Evolutionary conservation across 2,329 filamentous ascomycete species (phyloP), one percentile per base, ranked within the genome.

Genomic region (Cytospora chrysosperma): DNA sequence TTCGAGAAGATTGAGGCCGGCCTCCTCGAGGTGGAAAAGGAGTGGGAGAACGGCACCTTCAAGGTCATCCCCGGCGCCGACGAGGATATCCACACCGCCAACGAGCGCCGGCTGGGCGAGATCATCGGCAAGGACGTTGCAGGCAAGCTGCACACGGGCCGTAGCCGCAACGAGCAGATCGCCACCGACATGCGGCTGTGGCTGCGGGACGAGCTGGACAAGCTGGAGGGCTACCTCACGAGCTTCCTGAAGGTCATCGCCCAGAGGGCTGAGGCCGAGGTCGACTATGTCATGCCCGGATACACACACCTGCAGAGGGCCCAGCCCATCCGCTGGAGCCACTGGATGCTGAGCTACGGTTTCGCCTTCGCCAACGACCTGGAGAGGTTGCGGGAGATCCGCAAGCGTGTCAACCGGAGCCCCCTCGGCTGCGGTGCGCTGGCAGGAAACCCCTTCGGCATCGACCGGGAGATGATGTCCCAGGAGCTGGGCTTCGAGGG

Each of bases 141-240:
- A 0, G 92, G 93, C 27, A 97, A 97, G 80, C 85, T 97, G 63
- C 93, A 97, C 77, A 97, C 93, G 3, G 89, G 89, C 51, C 88
- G 93, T 59, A 93, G 89, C 75, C 85, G 93, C 70, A 97, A 97
- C 72, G 93, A 97, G 77, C 93, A 97, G 78, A 87, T 96, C 62
- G 92, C 88, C 55, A 93, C 89, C 26, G 92, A 96, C 72, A 94
- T 97, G 90, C 88, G 92, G 66, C 81, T 97, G 75, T 97, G 92
- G 92, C 78, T 96, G 67, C 84, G 92, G 51, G 88, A 93, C 68
- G 84, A 90, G 78, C 79, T 97, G 63, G 83, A 82, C 62, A 81
- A 81, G 67, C 85, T 96, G 58, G 91, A 96, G 70, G 75, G 70
- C 40, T 86, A 88, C 70, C 81, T 97, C 5, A 80, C 86, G 51